Base-by-base conservation (phyloP, 305 asterid genomes). In the Solanum aculeatissimum region DNA sequence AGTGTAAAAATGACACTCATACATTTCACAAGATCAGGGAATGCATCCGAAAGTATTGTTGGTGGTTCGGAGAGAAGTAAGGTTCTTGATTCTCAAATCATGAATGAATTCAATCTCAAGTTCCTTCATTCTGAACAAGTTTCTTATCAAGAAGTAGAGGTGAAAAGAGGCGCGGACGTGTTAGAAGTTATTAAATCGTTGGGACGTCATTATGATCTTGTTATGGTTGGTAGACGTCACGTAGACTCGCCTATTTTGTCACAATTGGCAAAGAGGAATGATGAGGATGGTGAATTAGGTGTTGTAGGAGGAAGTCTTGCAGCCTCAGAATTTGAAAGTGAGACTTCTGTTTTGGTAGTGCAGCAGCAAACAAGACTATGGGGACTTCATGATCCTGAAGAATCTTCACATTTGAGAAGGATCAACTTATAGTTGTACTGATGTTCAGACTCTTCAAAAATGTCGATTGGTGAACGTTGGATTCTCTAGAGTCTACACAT, bases 341-440 rank as follows among this genome's bases (percentile, higher is more conserved):
- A 90, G 49, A 91, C 92, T 57, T 87, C 92, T 14, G 85, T 87
- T 68, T 84, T 93, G 88, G 94, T 93, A 80, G 86, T 93, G 72
- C 97, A 93, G 85, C 97, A 92, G 43, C 97, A 93, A 88, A 91
- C 92, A n/a, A 89, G 82, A 84, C 78, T 93, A 47, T 92, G 97
- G 96, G 96, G 91, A 49, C 90, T 93, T 14, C 90, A 53, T 85
- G 96, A 93, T 71, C 94, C 94, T 2, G 97, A 92, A 90, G 95
- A 93, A 35, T 92, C 95, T 2, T 89, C 92, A 62, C 95, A 92
- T 88, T 92, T 93, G 83, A 91, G 95, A 88, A 90, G 91, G 86
- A 70, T 91, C 68, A 86, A 85, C 79, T 83, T 15, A 53, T 53
- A 53, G 1, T 53, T 53, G 21, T 35, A 35, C 7, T 35, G 7